A percentile compares a stretch with the other conserved stretches of the same genome.
These are phyloP conservation scores for Aspergillus coremiiformis DNA, from an alignment of 495 filamentous ascomycete species.

Conservation along the genomic window DNA sequence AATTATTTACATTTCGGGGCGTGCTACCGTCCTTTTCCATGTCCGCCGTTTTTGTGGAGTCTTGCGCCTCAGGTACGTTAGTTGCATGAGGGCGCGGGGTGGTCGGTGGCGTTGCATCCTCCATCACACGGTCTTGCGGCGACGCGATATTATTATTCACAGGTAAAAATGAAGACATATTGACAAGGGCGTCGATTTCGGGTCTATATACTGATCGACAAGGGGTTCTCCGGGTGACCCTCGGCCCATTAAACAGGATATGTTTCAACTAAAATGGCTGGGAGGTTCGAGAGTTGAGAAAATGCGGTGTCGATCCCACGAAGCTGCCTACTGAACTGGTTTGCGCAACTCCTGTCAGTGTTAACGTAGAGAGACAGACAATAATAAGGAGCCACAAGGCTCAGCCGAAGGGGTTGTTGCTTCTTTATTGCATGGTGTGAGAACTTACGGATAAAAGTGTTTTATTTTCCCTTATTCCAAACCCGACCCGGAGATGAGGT, in stretches of 20 bases:
- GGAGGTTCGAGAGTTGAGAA: constrained; percentile 6
- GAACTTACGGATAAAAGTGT: background rate
- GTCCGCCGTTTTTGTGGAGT: constrained; percentile 24
- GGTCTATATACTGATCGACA: constrained; percentile 15
- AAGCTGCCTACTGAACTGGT: constrained; percentile 15
- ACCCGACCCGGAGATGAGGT: background rate
- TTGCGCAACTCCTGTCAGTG: constrained; percentile 22
- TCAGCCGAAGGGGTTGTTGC: background rate
- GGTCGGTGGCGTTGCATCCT: constrained; percentile 54
- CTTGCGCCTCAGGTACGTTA: constrained; percentile 28
- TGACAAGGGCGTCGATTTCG: constrained; percentile 10
- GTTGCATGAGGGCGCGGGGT: constrained; percentile 51
- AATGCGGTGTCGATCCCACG: constrained; percentile 14
- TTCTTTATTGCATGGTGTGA: background rate
- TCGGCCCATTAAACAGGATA: constrained; percentile 10
- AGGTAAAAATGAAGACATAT: constrained; percentile 61
- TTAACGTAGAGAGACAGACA: constrained; percentile 1
- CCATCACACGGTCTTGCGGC: constrained; percentile 44
- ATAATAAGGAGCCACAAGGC: background rate
- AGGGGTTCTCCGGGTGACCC: constrained; percentile 3
- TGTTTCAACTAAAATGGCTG: constrained; percentile 7
- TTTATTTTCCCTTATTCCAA: background rate
- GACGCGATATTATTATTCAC: constrained; percentile 67
- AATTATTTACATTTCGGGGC: constrained; percentile 20
- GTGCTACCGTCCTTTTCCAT: constrained; percentile 20